Evolutionary conservation across 306 rosid species (phyloP).

Genomic region (Inga laurina): DNA sequence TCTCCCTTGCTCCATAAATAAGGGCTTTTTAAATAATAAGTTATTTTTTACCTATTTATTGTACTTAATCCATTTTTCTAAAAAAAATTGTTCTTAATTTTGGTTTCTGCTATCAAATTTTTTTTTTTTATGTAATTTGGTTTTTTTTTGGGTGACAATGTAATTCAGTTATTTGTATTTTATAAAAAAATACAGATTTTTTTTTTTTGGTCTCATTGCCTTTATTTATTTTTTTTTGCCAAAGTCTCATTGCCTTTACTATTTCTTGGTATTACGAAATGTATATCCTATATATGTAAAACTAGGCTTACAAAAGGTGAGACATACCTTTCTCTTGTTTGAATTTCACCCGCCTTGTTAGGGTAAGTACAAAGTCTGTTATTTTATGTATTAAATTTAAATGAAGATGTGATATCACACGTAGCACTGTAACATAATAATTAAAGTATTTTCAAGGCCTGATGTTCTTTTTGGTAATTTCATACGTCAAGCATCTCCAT

Average conservation of each 20-base stretch:
- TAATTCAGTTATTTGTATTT: no score
- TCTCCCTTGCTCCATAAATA: no score
- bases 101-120: no score
- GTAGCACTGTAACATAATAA: background rate
- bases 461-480: background rate
- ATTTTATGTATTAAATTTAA: background rate
- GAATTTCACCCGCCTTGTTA: background rate
- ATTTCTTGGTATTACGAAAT: background rate
- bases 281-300: background rate
- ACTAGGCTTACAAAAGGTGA: background rate
- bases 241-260: background rate
- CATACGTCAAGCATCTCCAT: background rate
- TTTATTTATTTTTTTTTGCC: background rate
- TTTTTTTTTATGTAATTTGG: no score
- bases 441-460: background rate
- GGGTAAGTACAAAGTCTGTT: background rate
- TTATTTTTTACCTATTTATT: no score
- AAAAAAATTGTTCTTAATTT: no score
- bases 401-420: background rate
- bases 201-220: no score
- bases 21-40: no score
- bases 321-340: background rate
- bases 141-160: no score
- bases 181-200: no score
- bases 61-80: no score